Evolutionary conservation across 2,329 filamentous ascomycete genomes (phyloP), one percentile per base, ranked within the genome.

Genomic region (Aspergillus sp.): DNA sequence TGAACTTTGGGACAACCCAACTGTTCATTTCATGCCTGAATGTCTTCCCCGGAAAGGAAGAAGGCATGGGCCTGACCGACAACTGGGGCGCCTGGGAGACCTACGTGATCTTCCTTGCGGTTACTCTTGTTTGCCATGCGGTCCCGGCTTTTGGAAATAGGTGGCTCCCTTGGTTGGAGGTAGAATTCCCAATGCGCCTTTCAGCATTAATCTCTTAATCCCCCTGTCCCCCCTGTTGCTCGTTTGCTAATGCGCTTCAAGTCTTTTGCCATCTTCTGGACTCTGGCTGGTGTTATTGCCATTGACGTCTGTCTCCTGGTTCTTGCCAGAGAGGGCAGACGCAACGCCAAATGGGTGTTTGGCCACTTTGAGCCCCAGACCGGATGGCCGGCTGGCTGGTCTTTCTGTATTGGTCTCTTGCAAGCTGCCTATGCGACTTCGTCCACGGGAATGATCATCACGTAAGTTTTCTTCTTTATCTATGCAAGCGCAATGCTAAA

Each of bases 391-490:
- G 73, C 77, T 19, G 88, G 87, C 37, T 90, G 87, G 87, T 85
- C 87, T 0, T 90, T 89, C 72, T 90, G 90, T 66, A 86, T 90
- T 35, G 87, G 88, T 4, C 74, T 90, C n/a, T 76, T 90, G 31
- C 87, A 90, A 74, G 85, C 86, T 19, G 79, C 74, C 27, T 78
- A 78, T 55, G 77, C 76, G 6, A 59, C 79, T 27, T 79, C 77
- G 0, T 77, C 87, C 3, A 90, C 90, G 66, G 87, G 87, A 6
- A 88, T 90, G 83, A 87, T 90, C 3, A 86, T 87, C 1, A 73
- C 85, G 58, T 58, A 55, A 21, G 56, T 50, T 31, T 4, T n/a
- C 17, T 7, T 15, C 7, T 2, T 17, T 4, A n/a, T 3, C 3
- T 31, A 15, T 43, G 14, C 31, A 14, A 41, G 6, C 2, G n/a